A percentile compares a stretch with the other conserved stretches of the same genome.
Evolutionary conservation across 2,329 filamentous ascomycete species (phyloP).

Genomic region (Nectriaceae sp.): DNA sequence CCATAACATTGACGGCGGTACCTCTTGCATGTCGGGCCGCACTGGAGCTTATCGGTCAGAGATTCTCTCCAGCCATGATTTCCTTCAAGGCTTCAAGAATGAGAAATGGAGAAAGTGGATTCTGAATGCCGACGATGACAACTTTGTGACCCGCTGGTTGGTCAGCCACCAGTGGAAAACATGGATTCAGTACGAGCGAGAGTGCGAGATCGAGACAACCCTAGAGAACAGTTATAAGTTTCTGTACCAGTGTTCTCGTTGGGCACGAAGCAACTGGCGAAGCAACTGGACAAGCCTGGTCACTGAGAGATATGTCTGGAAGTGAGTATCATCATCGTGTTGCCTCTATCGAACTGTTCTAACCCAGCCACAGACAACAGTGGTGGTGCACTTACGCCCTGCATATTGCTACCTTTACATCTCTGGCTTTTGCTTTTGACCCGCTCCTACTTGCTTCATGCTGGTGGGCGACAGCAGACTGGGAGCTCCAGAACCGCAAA

Average conservation of each 20-base stretch:
- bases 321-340: conserved; percentile 64
- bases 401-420: conserved; percentile 89
- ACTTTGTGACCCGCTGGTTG: conserved; percentile 96
- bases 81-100: conserved; percentile 86
- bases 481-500: conserved; percentile 53
- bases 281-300: conserved; percentile 93
- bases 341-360: neutral
- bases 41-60: conserved; percentile 90
- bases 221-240: conserved; percentile 88
- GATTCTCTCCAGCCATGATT: conserved; percentile 83
- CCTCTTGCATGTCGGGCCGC: conserved; percentile 94
- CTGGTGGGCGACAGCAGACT: conserved; percentile 67
- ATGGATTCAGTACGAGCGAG: conserved; percentile 89
- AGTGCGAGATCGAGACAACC: conserved; percentile 91
- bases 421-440: conserved; percentile 80
- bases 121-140: conserved; percentile 95
- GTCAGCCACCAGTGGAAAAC: conserved; percentile 92
- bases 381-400: conserved; percentile 93
- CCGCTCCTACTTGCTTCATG: conserved; percentile 69
- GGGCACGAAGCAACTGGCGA: conserved; percentile 97
- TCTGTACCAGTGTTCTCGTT: conserved; percentile 88
- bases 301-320: conserved; percentile 80
- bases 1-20: conserved; percentile 89
- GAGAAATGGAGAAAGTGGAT: conserved; percentile 89
- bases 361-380: conserved; percentile 74